These are phyloP conservation scores for Gossypium herbaceum DNA, from an alignment of 345 rosid species.

Conservation along the genomic window DNA sequence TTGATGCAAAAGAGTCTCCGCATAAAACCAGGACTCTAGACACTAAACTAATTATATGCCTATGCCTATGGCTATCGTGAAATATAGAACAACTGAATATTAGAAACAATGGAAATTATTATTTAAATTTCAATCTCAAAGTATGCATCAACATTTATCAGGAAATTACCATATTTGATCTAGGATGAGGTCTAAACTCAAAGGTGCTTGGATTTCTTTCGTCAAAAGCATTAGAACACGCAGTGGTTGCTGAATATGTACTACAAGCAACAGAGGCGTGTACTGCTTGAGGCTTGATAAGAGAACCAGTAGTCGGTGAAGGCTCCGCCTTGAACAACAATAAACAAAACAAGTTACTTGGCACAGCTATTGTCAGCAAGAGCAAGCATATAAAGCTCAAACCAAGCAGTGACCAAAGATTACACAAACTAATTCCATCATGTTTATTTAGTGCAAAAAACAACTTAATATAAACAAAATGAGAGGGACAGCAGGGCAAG, in stretches of 20 bases:
- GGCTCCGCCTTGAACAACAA: constrained; percentile 74
- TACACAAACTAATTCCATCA: constrained; percentile 14
- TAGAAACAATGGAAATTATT: neutral
- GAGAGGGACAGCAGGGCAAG: neutral
- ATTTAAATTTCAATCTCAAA: neutral
- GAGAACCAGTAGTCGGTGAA: constrained; percentile 92
- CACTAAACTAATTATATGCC: neutral
- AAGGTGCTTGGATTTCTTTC: constrained; percentile 54
- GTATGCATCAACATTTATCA: constrained; percentile 2
- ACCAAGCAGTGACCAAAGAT: constrained; percentile 16
- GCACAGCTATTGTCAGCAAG: constrained; percentile 18
- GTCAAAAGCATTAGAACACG: constrained; percentile 38
- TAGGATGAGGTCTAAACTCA: constrained; percentile 70
- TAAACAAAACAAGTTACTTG: constrained; percentile 18
- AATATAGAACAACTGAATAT: neutral
- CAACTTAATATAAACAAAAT: neutral
- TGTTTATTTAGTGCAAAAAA: constrained; percentile 7
- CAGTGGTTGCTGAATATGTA: constrained; percentile 34
- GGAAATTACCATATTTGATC: constrained; percentile 64
- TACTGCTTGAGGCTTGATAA: constrained; percentile 52
- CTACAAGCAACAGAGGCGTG: constrained; percentile 36
- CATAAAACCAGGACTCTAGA: neutral
- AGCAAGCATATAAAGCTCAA: constrained; percentile 15
- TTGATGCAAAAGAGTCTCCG: too few relatives aligned
- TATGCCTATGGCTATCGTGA: neutral